Evolutionary conservation across 192 early-diverging fungal species (phyloP).

Genomic region (Coemansia brasiliensis): DNA sequence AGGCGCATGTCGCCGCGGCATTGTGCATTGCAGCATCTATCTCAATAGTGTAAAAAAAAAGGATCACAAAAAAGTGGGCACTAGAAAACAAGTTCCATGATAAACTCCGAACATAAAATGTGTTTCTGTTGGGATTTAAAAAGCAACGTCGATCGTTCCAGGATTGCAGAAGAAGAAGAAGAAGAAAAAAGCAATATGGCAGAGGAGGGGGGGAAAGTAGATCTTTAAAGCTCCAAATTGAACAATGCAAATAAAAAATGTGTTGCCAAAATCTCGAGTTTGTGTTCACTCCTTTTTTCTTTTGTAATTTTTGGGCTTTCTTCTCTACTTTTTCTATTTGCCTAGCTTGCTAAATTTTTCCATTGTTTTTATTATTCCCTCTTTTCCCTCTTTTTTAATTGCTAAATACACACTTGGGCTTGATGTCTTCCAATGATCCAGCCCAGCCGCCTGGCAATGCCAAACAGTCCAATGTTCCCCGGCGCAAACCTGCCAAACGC

Average conservation of each 20-base stretch:
- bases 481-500: slow-evolving; percentile 45
- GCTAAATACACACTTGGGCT: neutral
- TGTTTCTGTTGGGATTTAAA: slow-evolving; percentile 2
- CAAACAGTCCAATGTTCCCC: slow-evolving; percentile 8
- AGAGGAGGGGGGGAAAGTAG: too few relatives aligned
- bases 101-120: slow-evolving; percentile 10
- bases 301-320: slow-evolving; percentile 27
- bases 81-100: neutral
- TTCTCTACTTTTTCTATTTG: neutral
- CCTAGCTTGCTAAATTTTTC: neutral
- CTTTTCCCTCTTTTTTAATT: slow-evolving; percentile 12
- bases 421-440: slow-evolving; percentile 16
- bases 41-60: neutral
- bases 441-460: neutral
- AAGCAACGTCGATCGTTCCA: slow-evolving; percentile 8
- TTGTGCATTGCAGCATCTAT: slow-evolving; percentile 11
- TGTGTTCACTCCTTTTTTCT: slow-evolving; percentile 12
- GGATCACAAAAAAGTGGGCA: too few relatives aligned
- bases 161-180: slow-evolving; percentile 2
- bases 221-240: slow-evolving; percentile 9
- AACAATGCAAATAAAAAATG: slow-evolving; percentile 8
- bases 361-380: slow-evolving; percentile 10
- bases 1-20: slow-evolving; percentile 14
- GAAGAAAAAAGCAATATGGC: neutral
- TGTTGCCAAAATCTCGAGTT: slow-evolving; percentile 2